phyloP scores from a whole-genome alignment of 148 eudicot genomes.

The Cornus suecica region DNA sequence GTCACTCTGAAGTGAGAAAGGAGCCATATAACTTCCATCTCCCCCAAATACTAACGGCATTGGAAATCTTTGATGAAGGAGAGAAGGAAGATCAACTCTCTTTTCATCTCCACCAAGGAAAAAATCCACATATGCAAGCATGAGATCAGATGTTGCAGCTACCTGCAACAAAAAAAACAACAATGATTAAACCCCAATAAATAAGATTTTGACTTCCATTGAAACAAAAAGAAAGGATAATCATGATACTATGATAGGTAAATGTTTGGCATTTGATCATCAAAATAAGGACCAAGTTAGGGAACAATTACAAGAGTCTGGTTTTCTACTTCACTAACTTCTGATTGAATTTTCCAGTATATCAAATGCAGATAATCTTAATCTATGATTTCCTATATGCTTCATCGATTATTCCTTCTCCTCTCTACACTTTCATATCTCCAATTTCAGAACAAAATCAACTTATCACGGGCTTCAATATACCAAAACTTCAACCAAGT shows the following conservation, averaged over 20 bases:
- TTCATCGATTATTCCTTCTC: background rate
- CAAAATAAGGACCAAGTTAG: background rate
- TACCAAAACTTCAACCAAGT: background rate
- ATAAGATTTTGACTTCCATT: background rate
- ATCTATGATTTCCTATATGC: background rate
- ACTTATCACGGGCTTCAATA: background rate
- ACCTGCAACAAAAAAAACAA: constrained; percentile 39
- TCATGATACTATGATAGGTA: background rate
- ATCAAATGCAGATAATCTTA: background rate
- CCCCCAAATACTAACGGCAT: constrained; percentile 85
- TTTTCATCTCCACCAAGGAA: constrained; percentile 99
- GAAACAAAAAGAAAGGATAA: background rate
- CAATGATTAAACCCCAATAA: background rate
- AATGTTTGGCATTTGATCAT: background rate
- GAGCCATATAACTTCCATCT: constrained; percentile 94
- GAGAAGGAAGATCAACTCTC: constrained; percentile 88
- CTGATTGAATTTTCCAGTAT: background rate
- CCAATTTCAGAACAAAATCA: background rate
- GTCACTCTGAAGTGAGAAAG: constrained; percentile 84
- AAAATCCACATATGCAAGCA: constrained; percentile 92
- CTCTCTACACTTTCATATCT: background rate
- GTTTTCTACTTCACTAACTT: background rate
- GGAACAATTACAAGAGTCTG: background rate
- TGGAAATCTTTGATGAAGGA: constrained; percentile 75
- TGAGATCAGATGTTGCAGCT: constrained; percentile 83